Evolutionary conservation across 495 filamentous ascomycete genomes (phyloP).

Genomic region (Penicillium malachiteum): DNA sequence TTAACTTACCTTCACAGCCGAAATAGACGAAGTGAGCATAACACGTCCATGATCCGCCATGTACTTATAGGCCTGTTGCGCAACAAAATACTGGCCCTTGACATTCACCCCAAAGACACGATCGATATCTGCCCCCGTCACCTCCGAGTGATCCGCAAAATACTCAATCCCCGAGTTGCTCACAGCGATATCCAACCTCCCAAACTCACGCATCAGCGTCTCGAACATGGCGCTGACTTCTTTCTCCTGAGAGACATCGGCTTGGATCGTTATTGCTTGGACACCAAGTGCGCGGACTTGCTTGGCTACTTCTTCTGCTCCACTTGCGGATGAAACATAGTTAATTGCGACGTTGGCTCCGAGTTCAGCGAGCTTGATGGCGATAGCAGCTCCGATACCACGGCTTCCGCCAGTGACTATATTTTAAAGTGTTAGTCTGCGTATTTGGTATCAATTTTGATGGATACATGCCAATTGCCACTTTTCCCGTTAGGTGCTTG

Average conservation of each 20-base stretch:
- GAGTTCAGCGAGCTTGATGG: constrained; percentile 37
- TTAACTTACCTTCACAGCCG: constrained; percentile 25
- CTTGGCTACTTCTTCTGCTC: constrained; percentile 46
- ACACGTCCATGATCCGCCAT: constrained; percentile 42
- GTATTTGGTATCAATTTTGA: background rate
- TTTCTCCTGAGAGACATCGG: constrained; percentile 48
- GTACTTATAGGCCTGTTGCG: constrained; percentile 65
- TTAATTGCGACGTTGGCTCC: constrained; percentile 45
- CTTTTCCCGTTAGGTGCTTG: constrained; percentile 27
- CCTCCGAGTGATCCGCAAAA: constrained; percentile 47
- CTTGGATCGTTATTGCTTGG: constrained; percentile 49
- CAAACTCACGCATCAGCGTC: constrained; percentile 38
- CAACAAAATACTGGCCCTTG: constrained; percentile 62
- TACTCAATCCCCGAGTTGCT: constrained; percentile 56
- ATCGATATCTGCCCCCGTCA: constrained; percentile 54
- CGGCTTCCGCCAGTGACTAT: constrained; percentile 37
- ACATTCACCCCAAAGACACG: constrained; percentile 55
- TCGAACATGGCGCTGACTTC: constrained; percentile 47
- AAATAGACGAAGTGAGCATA: constrained; percentile 35
- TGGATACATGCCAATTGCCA: constrained; percentile 13
- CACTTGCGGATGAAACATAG: constrained; percentile 29
- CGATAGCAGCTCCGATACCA: constrained; percentile 41
- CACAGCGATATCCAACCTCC: constrained; percentile 44
- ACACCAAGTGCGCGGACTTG: constrained; percentile 43
- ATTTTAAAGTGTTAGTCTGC: background rate